A percentile compares a stretch with the other conserved stretches of the same genome.
These are phyloP conservation scores for Thymus quinquecostatus DNA, from an alignment of 257 asterid genomes.

Conservation along the genomic window DNA sequence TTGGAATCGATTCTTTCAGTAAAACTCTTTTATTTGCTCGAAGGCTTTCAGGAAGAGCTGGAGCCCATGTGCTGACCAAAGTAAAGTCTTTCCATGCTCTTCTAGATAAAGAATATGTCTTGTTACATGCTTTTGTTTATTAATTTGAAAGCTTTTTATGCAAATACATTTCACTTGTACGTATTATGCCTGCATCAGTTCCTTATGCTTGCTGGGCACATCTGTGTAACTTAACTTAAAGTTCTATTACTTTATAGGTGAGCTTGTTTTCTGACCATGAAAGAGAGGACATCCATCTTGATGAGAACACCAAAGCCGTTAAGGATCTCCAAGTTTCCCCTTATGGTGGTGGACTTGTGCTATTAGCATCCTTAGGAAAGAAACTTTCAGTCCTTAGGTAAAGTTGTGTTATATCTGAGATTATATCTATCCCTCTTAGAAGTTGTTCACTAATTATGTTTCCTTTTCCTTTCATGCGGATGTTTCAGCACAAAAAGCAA, in stretches of 20 bases:
- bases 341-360: slow-evolving; percentile 59
- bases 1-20: slow-evolving; percentile 66
- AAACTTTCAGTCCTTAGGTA: slow-evolving; percentile 79
- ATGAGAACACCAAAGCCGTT: slow-evolving; percentile 58
- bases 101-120: slow-evolving; percentile 24
- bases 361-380: slow-evolving; percentile 88
- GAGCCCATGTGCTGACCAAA: slow-evolving; percentile 74
- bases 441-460: slow-evolving; percentile 30
- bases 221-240: slow-evolving; percentile 18
- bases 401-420: slow-evolving; percentile 20
- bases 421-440: slow-evolving; percentile 20
- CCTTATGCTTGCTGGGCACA: slow-evolving; percentile 2
- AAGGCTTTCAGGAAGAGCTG: slow-evolving; percentile 70
- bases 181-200: slow-evolving; percentile 15
- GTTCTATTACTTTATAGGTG: slow-evolving; percentile 65
- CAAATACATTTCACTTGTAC: background rate
- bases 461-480: slow-evolving; percentile 2
- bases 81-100: slow-evolving; percentile 49
- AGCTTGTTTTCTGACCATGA: slow-evolving; percentile 62
- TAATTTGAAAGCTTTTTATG: background rate
- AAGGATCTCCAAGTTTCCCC: slow-evolving; percentile 85
- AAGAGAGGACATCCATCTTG: slow-evolving; percentile 73
- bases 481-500: slow-evolving; percentile 82
- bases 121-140: slow-evolving; percentile 2
- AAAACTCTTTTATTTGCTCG: slow-evolving; percentile 64